Conservation (phyloP, 345 rosid genomes). For the Ceriops tagal region DNA sequence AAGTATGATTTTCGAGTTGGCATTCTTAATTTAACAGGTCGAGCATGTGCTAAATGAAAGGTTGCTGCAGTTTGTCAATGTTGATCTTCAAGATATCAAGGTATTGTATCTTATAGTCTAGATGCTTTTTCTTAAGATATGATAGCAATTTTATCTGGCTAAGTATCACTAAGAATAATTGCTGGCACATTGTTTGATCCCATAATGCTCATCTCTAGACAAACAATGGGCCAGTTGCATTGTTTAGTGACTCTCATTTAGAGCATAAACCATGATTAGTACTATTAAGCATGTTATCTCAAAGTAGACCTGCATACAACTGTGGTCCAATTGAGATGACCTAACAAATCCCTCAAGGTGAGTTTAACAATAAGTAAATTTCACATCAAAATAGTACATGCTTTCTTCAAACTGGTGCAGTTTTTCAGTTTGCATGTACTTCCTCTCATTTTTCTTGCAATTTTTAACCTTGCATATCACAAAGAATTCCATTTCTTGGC, state of each 20-base stretch:
- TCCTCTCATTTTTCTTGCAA: slow-evolving; percentile 1
- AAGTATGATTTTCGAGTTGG: slow-evolving; percentile 8
- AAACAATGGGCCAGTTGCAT: too few species aligned
- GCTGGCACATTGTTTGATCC: neutral
- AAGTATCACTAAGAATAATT: neutral
- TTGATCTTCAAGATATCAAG: slow-evolving; percentile 63
- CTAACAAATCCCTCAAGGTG: too few species aligned
- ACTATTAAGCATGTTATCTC: too few species aligned
- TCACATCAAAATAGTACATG: too few species aligned
- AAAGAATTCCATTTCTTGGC: slow-evolving; percentile 1
- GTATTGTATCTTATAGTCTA: slow-evolving; percentile 28
- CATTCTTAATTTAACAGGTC: slow-evolving; percentile 38
- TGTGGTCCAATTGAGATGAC: too few species aligned
- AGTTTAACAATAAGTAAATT: too few species aligned
- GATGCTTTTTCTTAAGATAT: slow-evolving; percentile 2
- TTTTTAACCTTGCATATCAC: neutral
- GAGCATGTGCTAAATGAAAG: slow-evolving; percentile 63
- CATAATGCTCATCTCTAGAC: too few species aligned
- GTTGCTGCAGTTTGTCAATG: slow-evolving; percentile 47
- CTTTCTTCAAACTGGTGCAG: neutral
- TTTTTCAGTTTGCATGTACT: neutral
- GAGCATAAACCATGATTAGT: too few species aligned
- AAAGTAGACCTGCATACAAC: too few species aligned
- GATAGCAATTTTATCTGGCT: slow-evolving; percentile 1
- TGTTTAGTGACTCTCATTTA: too few species aligned